Base-by-base conservation (phyloP, 1,139 yeast species). In the Scheffersomyces segobiensis region DNA sequence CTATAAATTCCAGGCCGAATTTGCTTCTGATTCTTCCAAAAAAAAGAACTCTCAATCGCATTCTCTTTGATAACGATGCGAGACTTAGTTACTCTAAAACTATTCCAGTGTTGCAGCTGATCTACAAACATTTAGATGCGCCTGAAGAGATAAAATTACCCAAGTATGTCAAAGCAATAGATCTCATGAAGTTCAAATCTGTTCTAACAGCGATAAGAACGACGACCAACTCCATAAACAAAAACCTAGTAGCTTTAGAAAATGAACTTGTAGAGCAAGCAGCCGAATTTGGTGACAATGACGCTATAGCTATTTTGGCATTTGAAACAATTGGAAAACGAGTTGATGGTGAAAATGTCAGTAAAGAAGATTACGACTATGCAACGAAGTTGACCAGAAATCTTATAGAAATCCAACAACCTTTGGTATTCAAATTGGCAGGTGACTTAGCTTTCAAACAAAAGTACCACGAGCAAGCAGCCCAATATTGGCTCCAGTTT, bases 241-340 rank as follows among this genome's bases (percentile, higher is more conserved):
- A 70, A 56, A 75, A 86, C 65, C 71, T 89, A 53, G 76, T 88
- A 3, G 82, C 74, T 10, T 72, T 92, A 32, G 97, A 92, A 68
- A 84, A 87, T 62, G 88, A 85, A 62, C 72, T 92, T 52, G 83
- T 92, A 12, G 96, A 91, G 64, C 83, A 83, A 59, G 93, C 97
- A 8, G 97, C 97, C 0, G 96, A 91, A 66, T 66, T 86, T 66
- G 97, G 97, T 1, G 85, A 89, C 67, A 84, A 87, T 62, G 92
- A 92, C 71, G 97, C 97, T 1, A 85, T 93, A 32, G 79, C 95
- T 1, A 76, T 91, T 18, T 72, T 93, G 22, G 85, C 92, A 50
- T 92, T 81, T 75, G 89, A 81, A 62, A 86, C 88, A 0, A 69
- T 89, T 39, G 76, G 65, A 14, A 66, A 63, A 39, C 57, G 72